These are phyloP conservation scores for Sanghuangporus sanghuang DNA, from an alignment of 1,284 basidiomycete genomes.

Conservation along the genomic window DNA sequence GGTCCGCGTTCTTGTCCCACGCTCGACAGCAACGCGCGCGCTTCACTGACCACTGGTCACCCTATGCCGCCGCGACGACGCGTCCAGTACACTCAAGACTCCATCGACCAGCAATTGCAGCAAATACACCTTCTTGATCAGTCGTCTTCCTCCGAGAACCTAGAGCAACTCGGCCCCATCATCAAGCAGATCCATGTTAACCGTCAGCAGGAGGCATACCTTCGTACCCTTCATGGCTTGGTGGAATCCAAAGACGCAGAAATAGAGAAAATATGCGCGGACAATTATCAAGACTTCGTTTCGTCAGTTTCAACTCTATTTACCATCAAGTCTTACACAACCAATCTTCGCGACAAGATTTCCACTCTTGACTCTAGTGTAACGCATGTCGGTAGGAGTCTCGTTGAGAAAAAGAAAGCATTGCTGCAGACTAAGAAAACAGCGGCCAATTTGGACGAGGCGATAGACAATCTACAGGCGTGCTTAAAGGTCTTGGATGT, in stretches of 20 bases:
- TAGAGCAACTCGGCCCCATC: conserved; percentile 88
- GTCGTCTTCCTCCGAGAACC: conserved; percentile 83
- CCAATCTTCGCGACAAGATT: conserved; percentile 77
- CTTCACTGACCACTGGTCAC: conserved; percentile 18
- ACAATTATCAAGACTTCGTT: conserved; percentile 98
- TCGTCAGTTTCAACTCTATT: conserved; percentile 93
- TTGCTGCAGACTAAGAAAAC: conserved; percentile 90
- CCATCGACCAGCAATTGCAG: conserved; percentile 78
- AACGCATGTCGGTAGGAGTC: conserved; percentile 71
- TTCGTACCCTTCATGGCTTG: conserved; percentile 81
- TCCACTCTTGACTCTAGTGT: conserved; percentile 66
- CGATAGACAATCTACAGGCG: conserved; percentile 90
- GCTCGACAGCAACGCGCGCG: neutral
- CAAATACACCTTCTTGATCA: conserved; percentile 85
- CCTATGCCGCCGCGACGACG: conserved; percentile 74
- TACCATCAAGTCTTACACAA: conserved; percentile 87
- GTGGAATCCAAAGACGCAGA: conserved; percentile 93
- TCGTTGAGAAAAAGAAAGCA: conserved; percentile 89
- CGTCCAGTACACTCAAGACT: conserved; percentile 71
- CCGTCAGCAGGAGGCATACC: conserved; percentile 87
- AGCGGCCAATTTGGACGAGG: conserved; percentile 90
- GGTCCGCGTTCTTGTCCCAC: too few species aligned
- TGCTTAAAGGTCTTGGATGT: conserved; percentile 92
- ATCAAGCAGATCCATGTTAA: conserved; percentile 91
- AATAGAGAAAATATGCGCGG: conserved; percentile 93